Evolutionary conservation across 208 protist genomes (phyloP), one percentile per base, ranked within the genome.

Genomic region (Acanthamoeba culbertsoni): DNA sequence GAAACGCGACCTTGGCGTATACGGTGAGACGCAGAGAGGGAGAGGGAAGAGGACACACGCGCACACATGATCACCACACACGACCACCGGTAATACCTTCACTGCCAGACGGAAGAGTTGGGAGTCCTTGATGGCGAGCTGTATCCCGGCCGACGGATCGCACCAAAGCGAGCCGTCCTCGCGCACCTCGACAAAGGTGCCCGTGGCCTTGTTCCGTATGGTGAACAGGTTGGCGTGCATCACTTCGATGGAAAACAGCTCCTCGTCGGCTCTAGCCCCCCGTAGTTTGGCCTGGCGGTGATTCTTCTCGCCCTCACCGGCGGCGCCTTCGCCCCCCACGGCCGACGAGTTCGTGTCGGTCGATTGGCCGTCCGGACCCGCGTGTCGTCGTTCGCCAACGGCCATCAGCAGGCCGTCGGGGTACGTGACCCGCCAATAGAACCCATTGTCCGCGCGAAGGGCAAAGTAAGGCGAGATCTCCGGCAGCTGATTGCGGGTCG

Each of bases 191-290:
- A 90, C 57, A 33, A 65, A 90, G 42, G 53, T 71, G 51, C 82
- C 82, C 57, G 82, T 90, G 51, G 37, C 37, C 82, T 90, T 90
- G 51, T 20, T 90, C 40, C 57, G 31, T 28, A 90, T 90, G 8
- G 43, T 46, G 37, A 90, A 65, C 37, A 0, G 46, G 48, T 90
- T 68, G 53, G 53, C 82, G 42, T 71, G 37, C 1, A 35, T 35
- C 57, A 90, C 82, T 33, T 90, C 82, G 35, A 90, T 68, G 8
- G 48, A 31, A 51, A 90, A 90, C 37, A 90, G 82, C 42, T 90
- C 75, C n/a, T 48, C 48, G 42, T 86, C 75, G 5, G 31, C 33
- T 35, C 31, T 26, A 7, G 42, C n/a, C 2, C 48, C 0, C 55
- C 26, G 55, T 20, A 26, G 20, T 20, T 20, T 26, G 23, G 55